phyloP scores from a whole-genome alignment of 306 rosid species.

The Rosa chinensis region DNA sequence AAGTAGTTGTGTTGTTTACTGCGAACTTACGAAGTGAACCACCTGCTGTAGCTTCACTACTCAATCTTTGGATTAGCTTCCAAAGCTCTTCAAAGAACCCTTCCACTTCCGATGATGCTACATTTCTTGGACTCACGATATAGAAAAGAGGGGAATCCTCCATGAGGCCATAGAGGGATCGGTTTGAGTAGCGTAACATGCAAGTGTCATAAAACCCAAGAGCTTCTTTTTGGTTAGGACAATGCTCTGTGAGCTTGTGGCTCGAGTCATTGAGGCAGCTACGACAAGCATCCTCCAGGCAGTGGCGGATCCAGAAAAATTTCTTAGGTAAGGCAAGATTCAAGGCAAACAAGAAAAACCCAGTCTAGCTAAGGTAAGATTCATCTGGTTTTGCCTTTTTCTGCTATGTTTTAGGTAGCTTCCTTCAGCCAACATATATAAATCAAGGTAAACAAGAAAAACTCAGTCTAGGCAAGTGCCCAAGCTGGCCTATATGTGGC shows the following conservation, averaged over 20 bases:
- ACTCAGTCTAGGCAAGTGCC: too few species aligned
- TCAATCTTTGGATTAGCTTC: not conserved
- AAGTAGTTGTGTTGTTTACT: not conserved
- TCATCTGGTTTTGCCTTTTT: too few species aligned
- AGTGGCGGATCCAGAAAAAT: too few species aligned
- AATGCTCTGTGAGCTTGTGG: not conserved
- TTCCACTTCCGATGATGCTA: not conserved
- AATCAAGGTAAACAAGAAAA: too few species aligned
- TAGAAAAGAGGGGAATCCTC: not conserved
- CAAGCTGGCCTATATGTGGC: too few species aligned
- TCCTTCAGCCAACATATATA: too few species aligned
- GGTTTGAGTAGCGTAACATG: conserved; percentile 23
- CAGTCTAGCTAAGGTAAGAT: too few species aligned
- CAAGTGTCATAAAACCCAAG: not conserved
- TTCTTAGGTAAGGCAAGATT: too few species aligned
- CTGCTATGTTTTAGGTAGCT: too few species aligned
- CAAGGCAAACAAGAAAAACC: too few species aligned
- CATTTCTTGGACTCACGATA: not conserved
- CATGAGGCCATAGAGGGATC: not conserved
- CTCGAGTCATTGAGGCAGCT: not conserved
- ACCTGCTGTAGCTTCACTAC: not conserved
- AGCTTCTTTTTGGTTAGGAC: not conserved
- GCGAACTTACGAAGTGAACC: conserved; percentile 3
- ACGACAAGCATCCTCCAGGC: not conserved
- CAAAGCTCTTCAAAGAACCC: not conserved